Conservation (phyloP, 2,329 filamentous ascomycete genomes). For the Polytolypa hystricis region DNA sequence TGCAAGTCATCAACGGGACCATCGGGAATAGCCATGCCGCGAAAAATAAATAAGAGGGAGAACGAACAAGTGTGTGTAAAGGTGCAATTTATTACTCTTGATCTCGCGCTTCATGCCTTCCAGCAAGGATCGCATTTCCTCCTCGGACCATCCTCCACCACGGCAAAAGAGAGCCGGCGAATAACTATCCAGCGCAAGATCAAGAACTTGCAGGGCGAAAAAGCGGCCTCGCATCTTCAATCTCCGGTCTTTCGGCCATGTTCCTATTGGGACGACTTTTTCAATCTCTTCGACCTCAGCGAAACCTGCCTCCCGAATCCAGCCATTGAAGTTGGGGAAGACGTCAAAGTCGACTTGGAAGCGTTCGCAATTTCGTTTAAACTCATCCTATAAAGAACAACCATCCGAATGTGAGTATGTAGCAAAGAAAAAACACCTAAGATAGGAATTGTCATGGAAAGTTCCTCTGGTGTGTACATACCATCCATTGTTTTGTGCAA, state of each 20-base stretch:
- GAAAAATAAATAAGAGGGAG: constrained; percentile 1
- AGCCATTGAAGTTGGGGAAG: constrained; percentile 6
- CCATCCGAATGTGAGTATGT: no score
- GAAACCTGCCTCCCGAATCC: constrained; percentile 8
- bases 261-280: constrained; percentile 11
- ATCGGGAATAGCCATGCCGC: no score
- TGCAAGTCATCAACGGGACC: no score
- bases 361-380: not conserved
- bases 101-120: constrained; percentile 16
- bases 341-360: constrained; percentile 9
- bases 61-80: constrained; percentile 19
- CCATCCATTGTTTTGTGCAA: constrained; percentile 8
- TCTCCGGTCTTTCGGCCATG: constrained; percentile 12
- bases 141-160: constrained; percentile 15
- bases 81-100: constrained; percentile 19
- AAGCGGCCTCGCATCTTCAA: constrained; percentile 13
- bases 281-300: constrained; percentile 8
- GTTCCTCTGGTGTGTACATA: no score
- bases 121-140: constrained; percentile 15
- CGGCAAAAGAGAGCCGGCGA: constrained; percentile 19
- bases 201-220: constrained; percentile 18
- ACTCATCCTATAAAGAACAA: not conserved
- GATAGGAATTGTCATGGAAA: no score
- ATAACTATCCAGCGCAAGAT: constrained; percentile 18
- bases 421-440: no score